Percentiles rank a stretch among this genome's conserved stretches.
These are phyloP conservation scores for Moricandia arvensis DNA, from an alignment of 345 rosid genomes.

Conservation along the genomic window DNA sequence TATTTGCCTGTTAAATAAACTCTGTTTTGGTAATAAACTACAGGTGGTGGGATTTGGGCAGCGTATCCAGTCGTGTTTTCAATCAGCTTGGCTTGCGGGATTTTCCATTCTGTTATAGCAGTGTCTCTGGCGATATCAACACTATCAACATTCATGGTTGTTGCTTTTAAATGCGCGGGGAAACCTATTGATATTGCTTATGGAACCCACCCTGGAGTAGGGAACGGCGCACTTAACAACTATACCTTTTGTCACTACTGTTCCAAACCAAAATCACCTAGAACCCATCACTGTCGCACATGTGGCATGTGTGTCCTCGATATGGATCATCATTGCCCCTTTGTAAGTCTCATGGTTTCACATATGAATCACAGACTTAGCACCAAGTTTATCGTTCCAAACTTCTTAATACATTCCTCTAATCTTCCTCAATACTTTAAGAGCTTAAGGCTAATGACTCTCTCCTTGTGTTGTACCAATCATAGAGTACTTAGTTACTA, in stretches of 20 bases:
- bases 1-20: not conserved
- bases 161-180: conserved; percentile 77
- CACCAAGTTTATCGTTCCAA: conserved; percentile 1
- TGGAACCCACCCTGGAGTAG: conserved; percentile 88
- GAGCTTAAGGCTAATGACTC: no score
- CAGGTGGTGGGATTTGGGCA: conserved; percentile 95
- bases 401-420: not conserved
- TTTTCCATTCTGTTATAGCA: conserved; percentile 51
- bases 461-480: no score
- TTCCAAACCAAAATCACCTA: conserved; percentile 81
- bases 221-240: conserved; percentile 67
- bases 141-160: conserved; percentile 56
- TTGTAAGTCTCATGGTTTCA: conserved; percentile 55
- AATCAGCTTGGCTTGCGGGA: conserved; percentile 52
- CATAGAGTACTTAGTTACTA: no score
- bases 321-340: conserved; percentile 99
- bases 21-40: conserved; percentile 30
- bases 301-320: conserved; percentile 85
- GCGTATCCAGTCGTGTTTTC: conserved; percentile 74
- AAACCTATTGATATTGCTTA: conserved; percentile 54
- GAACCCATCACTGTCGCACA: conserved; percentile 92
- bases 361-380: not conserved
- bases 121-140: conserved; percentile 52
- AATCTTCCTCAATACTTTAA: not conserved
- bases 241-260: conserved; percentile 74